These are phyloP conservation scores for Stachybotrys echinatus DNA, from an alignment of 2,329 filamentous ascomycete genomes.

Conservation along the genomic window DNA sequence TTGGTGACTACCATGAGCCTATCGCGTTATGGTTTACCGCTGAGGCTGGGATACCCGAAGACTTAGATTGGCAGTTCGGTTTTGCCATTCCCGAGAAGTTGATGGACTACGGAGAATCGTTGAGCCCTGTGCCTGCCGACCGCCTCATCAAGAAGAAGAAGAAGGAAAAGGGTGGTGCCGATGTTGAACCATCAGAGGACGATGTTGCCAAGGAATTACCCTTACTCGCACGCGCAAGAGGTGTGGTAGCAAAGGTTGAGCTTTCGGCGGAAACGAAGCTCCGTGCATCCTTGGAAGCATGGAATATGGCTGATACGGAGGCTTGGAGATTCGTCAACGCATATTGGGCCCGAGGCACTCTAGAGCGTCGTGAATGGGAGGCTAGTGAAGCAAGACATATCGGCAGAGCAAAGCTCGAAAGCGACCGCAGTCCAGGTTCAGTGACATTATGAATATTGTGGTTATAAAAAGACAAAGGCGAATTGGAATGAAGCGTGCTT, in stretches of 20 bases:
- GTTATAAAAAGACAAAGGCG: no score
- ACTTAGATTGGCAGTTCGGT: slow-evolving; percentile 85
- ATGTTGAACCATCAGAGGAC: slow-evolving; percentile 39
- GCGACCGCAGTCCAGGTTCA: slow-evolving; percentile 30
- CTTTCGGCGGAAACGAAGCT: slow-evolving; percentile 37
- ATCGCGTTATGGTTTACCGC: slow-evolving; percentile 78
- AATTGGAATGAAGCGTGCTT: no score
- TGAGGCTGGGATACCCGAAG: slow-evolving; percentile 56
- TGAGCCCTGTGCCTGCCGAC: slow-evolving; percentile 16
- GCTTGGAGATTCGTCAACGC: slow-evolving; percentile 71
- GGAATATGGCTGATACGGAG: slow-evolving; percentile 70
- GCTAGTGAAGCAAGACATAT: slow-evolving; percentile 62
- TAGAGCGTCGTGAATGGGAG: slow-evolving; percentile 66
- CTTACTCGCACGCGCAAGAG: slow-evolving; percentile 43
- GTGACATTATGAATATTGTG: slow-evolving; percentile 22
- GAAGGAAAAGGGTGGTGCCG: slow-evolving; percentile 17
- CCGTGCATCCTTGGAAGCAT: slow-evolving; percentile 55
- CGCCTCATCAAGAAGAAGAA: slow-evolving; percentile 10
- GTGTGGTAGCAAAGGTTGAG: slow-evolving; percentile 45
- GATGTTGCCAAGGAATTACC: slow-evolving; percentile 49
- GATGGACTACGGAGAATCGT: slow-evolving; percentile 31
- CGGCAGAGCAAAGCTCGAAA: slow-evolving; percentile 53
- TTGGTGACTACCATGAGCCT: slow-evolving; percentile 56
- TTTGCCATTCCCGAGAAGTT: slow-evolving; percentile 66
- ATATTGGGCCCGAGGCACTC: slow-evolving; percentile 54